These are phyloP conservation scores for Phytophthora idaei DNA, from an alignment of 352 stramenopile genomes.

Conservation along the genomic window DNA sequence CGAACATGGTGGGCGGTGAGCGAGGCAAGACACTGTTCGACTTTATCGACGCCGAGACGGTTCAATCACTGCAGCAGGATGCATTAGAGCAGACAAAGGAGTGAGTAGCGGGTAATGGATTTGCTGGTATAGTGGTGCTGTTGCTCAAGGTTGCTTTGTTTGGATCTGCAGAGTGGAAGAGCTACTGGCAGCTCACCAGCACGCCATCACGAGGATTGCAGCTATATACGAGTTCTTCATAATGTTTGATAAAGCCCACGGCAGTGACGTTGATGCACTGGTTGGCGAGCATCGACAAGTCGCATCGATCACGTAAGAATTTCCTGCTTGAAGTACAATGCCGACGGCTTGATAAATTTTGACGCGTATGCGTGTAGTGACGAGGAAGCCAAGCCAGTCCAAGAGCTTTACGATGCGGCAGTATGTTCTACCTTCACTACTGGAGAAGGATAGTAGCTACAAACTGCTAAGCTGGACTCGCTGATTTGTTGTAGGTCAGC, in stretches of 20 bases:
- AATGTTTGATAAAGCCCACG: slow-evolving; percentile 57
- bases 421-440: slow-evolving; percentile 24
- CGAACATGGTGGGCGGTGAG: slow-evolving; percentile 59
- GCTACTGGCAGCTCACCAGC: slow-evolving; percentile 59
- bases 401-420: slow-evolving; percentile 51
- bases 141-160: not conserved
- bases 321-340: not conserved
- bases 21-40: slow-evolving; percentile 81
- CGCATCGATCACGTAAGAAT: slow-evolving; percentile 30
- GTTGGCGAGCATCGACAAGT: slow-evolving; percentile 36
- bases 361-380: slow-evolving; percentile 14
- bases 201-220: slow-evolving; percentile 63
- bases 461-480: not conserved
- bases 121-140: not conserved
- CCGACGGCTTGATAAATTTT: not conserved
- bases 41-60: slow-evolving; percentile 84
- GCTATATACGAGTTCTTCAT: slow-evolving; percentile 70
- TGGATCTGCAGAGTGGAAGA: slow-evolving; percentile 62
- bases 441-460: not conserved
- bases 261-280: slow-evolving; percentile 37
- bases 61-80: slow-evolving; percentile 80
- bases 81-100: slow-evolving; percentile 73
- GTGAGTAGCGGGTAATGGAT: slow-evolving; percentile 28
- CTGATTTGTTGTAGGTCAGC: slow-evolving; percentile 44
- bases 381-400: slow-evolving; percentile 41